phyloP scores from a whole-genome alignment of 2,329 filamentous ascomycete species.

The Neopestalotiopsis rosae region DNA sequence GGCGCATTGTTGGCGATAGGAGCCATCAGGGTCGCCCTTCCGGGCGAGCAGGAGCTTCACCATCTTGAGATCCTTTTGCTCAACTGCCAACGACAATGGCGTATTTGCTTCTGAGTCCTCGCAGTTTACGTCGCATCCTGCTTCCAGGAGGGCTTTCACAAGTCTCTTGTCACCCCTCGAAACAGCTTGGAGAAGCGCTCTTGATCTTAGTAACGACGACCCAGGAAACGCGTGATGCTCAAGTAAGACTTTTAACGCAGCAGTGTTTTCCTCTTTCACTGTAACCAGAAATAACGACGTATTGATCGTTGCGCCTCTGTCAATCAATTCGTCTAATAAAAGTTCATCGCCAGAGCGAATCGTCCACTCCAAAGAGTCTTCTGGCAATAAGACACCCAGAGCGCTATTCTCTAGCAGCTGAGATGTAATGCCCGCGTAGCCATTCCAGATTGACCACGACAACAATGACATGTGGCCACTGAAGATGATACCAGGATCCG shows the following conservation, averaged over 20 bases:
- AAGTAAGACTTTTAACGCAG: background rate
- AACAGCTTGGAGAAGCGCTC: background rate
- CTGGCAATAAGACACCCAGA: background rate
- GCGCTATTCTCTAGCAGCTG: background rate
- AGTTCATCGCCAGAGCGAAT: background rate
- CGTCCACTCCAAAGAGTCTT: background rate
- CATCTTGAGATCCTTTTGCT: background rate
- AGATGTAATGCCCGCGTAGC: background rate
- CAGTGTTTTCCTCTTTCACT: background rate
- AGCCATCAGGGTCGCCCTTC: background rate
- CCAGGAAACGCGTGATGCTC: background rate
- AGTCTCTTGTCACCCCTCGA: background rate
- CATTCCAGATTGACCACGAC: background rate
- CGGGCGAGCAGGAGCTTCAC: background rate
- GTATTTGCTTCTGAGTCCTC: background rate
- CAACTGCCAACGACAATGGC: background rate
- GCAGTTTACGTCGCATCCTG: background rate
- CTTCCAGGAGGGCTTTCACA: background rate
- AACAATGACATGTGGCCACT: background rate
- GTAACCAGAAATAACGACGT: background rate
- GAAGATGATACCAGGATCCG: background rate
- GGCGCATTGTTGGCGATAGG: too few species aligned
- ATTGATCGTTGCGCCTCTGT: background rate
- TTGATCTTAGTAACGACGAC: background rate
- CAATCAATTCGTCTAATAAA: background rate